These are phyloP conservation scores for Coriaria nepalensis DNA, from an alignment of 306 rosid genomes.

Conservation along the genomic window DNA sequence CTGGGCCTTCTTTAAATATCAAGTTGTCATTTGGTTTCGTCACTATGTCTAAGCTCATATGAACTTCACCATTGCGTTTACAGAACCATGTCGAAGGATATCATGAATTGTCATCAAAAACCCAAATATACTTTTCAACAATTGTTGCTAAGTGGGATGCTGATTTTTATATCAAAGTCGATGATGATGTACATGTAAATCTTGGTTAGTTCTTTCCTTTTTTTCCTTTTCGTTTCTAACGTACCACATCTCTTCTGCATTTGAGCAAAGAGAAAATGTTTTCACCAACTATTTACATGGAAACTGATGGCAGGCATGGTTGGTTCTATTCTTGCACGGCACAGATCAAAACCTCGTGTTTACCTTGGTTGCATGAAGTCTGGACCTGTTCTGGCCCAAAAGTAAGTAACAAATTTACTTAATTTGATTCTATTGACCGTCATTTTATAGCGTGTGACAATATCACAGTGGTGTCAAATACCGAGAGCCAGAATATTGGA, in stretches of 20 bases:
- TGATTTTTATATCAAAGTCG: conserved; percentile 50
- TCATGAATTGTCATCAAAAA: conserved; percentile 46
- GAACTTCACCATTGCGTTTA: conserved; percentile 5
- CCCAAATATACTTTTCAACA: conserved; percentile 37
- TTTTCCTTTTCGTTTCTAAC: too few relatives aligned
- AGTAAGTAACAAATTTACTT: conserved; percentile 22
- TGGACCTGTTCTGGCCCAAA: conserved; percentile 46
- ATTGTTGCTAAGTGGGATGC: conserved; percentile 55
- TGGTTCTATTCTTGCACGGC: conserved; percentile 46
- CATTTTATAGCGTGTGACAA: background rate
- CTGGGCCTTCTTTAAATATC: too few relatives aligned
- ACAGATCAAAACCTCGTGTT: conserved; percentile 43
- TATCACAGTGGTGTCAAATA: conserved; percentile 34
- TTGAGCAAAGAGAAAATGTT: too few relatives aligned
- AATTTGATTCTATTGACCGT: background rate
- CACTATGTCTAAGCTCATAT: background rate
- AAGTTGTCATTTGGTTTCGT: background rate
- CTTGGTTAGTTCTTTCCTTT: conserved; percentile 25
- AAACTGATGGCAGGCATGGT: conserved; percentile 34
- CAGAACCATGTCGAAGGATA: conserved; percentile 57
- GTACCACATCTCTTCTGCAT: too few relatives aligned
- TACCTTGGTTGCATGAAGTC: conserved; percentile 60
- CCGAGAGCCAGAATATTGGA: conserved; percentile 57
- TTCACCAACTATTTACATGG: too few relatives aligned
- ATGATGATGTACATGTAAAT: conserved; percentile 51